Evolutionary conservation across 495 filamentous ascomycete genomes (phyloP), one percentile per base, ranked within the genome.

Genomic region (Apodospora peruviana): DNA sequence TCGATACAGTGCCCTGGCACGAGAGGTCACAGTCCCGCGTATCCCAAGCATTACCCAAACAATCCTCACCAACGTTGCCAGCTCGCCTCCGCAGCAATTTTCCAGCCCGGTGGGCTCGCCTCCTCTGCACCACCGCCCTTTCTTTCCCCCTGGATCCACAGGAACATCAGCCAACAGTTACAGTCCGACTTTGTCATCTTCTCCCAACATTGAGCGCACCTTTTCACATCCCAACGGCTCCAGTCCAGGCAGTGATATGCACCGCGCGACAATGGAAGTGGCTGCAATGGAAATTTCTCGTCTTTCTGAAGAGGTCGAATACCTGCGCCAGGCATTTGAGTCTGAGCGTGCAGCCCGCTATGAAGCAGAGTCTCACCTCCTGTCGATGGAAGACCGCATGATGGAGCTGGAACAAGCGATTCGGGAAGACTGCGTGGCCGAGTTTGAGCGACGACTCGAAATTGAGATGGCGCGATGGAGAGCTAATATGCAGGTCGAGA

Each of bases 1-100:
- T 4, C 86, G 93, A 12, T 98, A 98, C 62, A 95, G 90, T 21
- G 94, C 93, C 8, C 77, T 97, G 4, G 94, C 93, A 0, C 81
- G 89, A 2, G 93, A 98, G 69, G 85, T 96, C 14, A 94, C 94
- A 0, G 88, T 96, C 3, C 91, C 91, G 2, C 83, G 91, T 20
- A 82, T 91, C 18, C 88, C 90, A 4, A 90, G 85, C 27, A 76
- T 89, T 34, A 83, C 73, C 5, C 69, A 71, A 43, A 73, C 68
- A 1, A 70, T 71, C 14, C 53, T 71, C 18, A 49, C 54, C 23
- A 27, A 50, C 1, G 49, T 59, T 4, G 56, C 57, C n/a, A 50
- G 62, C 4, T 27, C 60, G 27, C 10, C 27, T 32, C 50, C 50
- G 5, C 48, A n/a, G 45, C 60, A 36, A 22, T 66, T 14, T 49